Evolutionary conservation across 805 yeast genomes (phyloP).

Genomic region (Starmerella kuoi): DNA sequence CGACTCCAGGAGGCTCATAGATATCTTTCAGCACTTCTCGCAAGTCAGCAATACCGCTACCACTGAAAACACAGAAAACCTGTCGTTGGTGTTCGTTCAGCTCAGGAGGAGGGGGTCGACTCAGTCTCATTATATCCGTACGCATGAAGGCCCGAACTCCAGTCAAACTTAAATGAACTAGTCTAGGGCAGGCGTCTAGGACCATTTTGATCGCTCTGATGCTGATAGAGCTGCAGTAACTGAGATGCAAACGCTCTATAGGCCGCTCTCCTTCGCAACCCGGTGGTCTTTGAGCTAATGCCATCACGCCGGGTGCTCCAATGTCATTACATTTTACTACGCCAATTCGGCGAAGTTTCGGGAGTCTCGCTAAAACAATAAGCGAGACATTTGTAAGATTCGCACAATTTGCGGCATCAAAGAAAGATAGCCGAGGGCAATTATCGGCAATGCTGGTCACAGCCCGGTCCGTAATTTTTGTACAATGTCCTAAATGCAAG

Average conservation of each 20-base stretch:
- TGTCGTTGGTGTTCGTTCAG: slow-evolving; percentile 76
- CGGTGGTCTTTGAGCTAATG: slow-evolving; percentile 44
- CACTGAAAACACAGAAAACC: slow-evolving; percentile 86
- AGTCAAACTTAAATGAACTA: slow-evolving; percentile 83
- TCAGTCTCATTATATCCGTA: slow-evolving; percentile 69
- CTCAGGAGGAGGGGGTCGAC: slow-evolving; percentile 87
- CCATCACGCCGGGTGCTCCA: slow-evolving; percentile 67
- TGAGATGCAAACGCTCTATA: slow-evolving; percentile 82
- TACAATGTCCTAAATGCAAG: slow-evolving; percentile 88
- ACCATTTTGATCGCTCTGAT: slow-evolving; percentile 65
- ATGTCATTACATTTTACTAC: slow-evolving; percentile 81
- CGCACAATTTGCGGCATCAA: slow-evolving; percentile 88
- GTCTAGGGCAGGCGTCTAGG: slow-evolving; percentile 65
- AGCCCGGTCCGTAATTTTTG: slow-evolving; percentile 78
- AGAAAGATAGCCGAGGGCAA: slow-evolving; percentile 79
- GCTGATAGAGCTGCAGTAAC: slow-evolving; percentile 75
- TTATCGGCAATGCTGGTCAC: slow-evolving; percentile 59
- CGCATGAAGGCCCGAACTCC: slow-evolving; percentile 86
- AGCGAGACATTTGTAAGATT: slow-evolving; percentile 78
- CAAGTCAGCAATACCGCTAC: slow-evolving; percentile 69
- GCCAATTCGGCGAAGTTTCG: slow-evolving; percentile 79
- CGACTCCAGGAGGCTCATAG: too few relatives aligned
- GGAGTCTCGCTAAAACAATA: slow-evolving; percentile 59
- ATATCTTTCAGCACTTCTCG: slow-evolving; percentile 38
- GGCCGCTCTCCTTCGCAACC: slow-evolving; percentile 55